Base-by-base conservation (phyloP, 805 yeast species). In the Saturnispora quitensis region DNA sequence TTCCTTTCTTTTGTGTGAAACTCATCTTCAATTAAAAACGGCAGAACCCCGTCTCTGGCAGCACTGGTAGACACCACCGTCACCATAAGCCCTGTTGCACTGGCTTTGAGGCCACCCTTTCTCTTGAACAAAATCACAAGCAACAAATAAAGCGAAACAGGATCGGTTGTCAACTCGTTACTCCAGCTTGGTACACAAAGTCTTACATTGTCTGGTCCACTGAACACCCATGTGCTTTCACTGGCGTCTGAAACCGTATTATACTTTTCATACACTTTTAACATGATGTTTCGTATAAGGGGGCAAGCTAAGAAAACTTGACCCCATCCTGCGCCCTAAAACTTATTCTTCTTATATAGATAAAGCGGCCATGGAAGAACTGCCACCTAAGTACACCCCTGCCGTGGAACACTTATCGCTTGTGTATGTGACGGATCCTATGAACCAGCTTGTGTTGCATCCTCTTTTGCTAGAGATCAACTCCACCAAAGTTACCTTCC, bases 1-100 rank as follows among this genome's bases (percentile, higher is more conserved):
- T 13, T 22, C 18, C 31, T 36, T 24, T 43, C 17, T 9, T 5
- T 27, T 5, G 28, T 10, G 27, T 62, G 56, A 8, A 64, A 55
- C 28, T 58, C 68, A 54, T 74, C 80, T 58, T 82, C 87, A 3
- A 82, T 67, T 15, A 80, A 66, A 1, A 81, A 64, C 0, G 89
- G 88, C 17, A 83, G 62, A n/a, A 73, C 71, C 9, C 75, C 73
- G 51, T 73, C 71, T 3, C 73, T 68, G 1, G 83, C 68, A 2
- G 82, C 77, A 44, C 72, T 70, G 49, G 72, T 71, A 0, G 84
- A 73, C 10, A 81, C 53, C n/a, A 71, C 65, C 17, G 75, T 62
- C 25, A 82, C 59, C 20, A 31, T 42, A 5, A 45, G 24, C 13
- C 47, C 47, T 5, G 10, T 34, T 7, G 4, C 18, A 12, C 5